Evolutionary conservation across 78 protist genomes (phyloP).

Genomic region (Pigoraptor vietnamica): DNA sequence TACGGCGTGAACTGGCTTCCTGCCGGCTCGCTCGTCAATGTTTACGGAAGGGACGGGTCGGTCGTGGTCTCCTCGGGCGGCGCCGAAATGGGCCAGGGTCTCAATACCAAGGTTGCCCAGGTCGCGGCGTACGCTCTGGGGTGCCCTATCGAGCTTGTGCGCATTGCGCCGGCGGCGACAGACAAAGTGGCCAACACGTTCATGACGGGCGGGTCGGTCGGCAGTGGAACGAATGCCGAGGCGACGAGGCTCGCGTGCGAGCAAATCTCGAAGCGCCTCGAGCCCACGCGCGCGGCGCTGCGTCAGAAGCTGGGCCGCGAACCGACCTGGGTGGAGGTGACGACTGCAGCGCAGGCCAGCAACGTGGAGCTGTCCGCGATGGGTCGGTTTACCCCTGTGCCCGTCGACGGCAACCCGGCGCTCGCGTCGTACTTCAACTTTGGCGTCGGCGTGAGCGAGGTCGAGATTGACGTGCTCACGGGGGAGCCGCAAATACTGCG

Average conservation of each 20-base stretch:
- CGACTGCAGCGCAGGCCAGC: background rate
- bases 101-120: slow-evolving; percentile 39
- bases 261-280: background rate
- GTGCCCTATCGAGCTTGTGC: background rate
- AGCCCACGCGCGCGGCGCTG: background rate
- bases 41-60: slow-evolving; percentile 33
- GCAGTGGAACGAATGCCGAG: background rate
- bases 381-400: background rate
- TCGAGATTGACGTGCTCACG: slow-evolving; percentile 55
- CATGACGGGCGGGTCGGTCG: background rate
- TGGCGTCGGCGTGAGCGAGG: slow-evolving; percentile 42
- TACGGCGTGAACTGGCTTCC: slow-evolving; percentile 38
- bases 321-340: background rate
- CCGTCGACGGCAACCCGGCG: background rate
- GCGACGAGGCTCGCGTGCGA: background rate
- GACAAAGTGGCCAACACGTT: background rate
- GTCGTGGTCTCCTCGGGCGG: slow-evolving; percentile 41
- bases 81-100: slow-evolving; percentile 63
- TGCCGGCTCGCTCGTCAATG: slow-evolving; percentile 8
- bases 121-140: background rate
- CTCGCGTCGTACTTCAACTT: slow-evolving; percentile 25
- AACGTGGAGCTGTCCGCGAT: background rate
- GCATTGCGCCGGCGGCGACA: background rate
- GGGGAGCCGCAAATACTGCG: slow-evolving; percentile 43
- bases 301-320: background rate